Percentiles rank a stretch among this genome's conserved stretches.
Conservation (phyloP, 78 protist species). For the Trichosphaerium sp. region DNA sequence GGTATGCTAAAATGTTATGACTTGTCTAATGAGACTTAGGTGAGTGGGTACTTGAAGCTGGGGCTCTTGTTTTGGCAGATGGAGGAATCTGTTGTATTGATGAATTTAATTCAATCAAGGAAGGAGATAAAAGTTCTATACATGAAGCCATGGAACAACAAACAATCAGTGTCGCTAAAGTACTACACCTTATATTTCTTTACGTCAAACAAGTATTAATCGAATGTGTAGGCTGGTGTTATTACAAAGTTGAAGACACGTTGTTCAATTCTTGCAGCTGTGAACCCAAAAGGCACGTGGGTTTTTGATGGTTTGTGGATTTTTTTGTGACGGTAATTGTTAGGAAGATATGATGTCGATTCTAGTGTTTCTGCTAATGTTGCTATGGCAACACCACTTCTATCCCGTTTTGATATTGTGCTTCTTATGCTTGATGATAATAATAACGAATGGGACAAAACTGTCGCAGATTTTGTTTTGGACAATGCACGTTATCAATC, state of each 20-base stretch:
- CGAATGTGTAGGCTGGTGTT: conserved; percentile 71
- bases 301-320: no score
- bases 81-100: conserved; percentile 99
- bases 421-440: conserved; percentile 69
- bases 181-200: background rate
- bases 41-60: conserved; percentile 91
- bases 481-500: conserved; percentile 4
- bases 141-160: conserved; percentile 99
- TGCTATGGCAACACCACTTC: conserved; percentile 80
- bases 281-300: conserved; percentile 75
- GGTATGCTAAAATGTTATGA: no score
- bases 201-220: background rate
- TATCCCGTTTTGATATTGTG: conserved; percentile 89
- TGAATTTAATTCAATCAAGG: conserved; percentile 82
- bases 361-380: conserved; percentile 48
- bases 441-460: conserved; percentile 57
- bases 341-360: no score
- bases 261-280: conserved; percentile 74
- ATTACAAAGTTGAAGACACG: conserved; percentile 85
- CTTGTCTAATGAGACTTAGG: background rate
- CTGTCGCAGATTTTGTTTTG: conserved; percentile 53
- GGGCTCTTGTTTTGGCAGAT: conserved; percentile 97
- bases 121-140: conserved; percentile 68
- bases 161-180: conserved; percentile 92
- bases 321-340: no score